Base-by-base conservation (phyloP, 352 stramenopile species). In the Globisporangium nodosum region DNA sequence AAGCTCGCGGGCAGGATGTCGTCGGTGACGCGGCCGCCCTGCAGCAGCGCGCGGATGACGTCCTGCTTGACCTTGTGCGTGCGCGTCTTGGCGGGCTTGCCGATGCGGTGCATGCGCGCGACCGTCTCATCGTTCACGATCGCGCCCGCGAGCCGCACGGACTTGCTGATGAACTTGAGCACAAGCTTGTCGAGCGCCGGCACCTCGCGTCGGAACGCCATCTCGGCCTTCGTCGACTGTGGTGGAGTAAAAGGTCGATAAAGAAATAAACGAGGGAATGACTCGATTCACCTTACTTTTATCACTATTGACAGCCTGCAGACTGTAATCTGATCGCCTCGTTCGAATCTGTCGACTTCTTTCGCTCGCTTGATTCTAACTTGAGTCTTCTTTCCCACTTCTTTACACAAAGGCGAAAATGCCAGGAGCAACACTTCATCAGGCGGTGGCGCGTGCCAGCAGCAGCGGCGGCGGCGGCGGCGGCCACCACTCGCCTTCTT, bases 121-220 rank as follows among this genome's bases (percentile, higher is more conserved):
- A 96, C 53, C 30, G 79, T 87, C 27, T 66, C 58, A 31, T 92
- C 78, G 57, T 85, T 96, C 30, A 96, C 63, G 52, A 94, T 91
- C 33, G 75, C 42, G 31, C 71, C 63, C 51, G 76, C 61, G 42
- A 87, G 69, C 12, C 83, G 72, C 54, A 73, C 81, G 21, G 84
- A 80, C 81, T 96, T 96, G 77, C 84, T 76, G 60, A 96, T 85
- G 64, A 81, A 90, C 79, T 96, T 96, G 71, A 96, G 76, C 77
- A 96, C 80, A 69, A 94, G 71, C 68, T 89, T 81, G 54, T 94
- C 84, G 54, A 96, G 80, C 68, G 73, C 57, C 55, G 71, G 66
- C 61, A 96, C 86, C 11, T 96, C 84, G 24, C 86, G 84, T 35
- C 81, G 81, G 79, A 96, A 96, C 73, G 86, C 86, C 86, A 96